Conservation (phyloP, 805 yeast genomes). For the Grigorovia transvaalensis region DNA sequence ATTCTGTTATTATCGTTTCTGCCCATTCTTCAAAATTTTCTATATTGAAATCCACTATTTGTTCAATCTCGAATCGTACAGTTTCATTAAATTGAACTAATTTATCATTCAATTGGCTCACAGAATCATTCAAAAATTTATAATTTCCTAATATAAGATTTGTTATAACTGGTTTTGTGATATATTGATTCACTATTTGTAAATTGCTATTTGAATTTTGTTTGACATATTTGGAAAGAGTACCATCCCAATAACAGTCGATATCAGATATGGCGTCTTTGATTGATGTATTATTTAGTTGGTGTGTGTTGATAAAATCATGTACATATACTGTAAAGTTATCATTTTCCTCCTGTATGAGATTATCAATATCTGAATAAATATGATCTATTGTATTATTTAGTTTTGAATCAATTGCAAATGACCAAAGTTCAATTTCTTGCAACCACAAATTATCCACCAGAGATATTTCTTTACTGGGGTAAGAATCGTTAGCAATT, state of each 20-base stretch:
- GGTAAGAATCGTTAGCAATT: neutral
- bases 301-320: slow-evolving; percentile 11
- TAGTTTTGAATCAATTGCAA: slow-evolving; percentile 2
- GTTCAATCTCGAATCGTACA: slow-evolving; percentile 10
- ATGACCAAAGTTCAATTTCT: slow-evolving; percentile 5
- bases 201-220: neutral
- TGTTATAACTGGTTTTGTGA: neutral
- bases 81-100: neutral
- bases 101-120: neutral
- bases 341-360: neutral
- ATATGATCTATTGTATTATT: neutral
- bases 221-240: neutral
- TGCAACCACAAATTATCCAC: neutral
- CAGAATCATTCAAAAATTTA: neutral
- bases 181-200: neutral
- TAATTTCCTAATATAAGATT: neutral
- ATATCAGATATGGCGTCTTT: neutral
- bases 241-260: neutral
- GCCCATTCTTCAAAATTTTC: slow-evolving; percentile 62
- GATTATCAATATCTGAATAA: neutral
- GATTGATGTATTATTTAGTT: neutral
- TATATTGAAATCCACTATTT: neutral
- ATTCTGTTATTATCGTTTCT: slow-evolving; percentile 54
- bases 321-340: neutral
- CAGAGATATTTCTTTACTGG: neutral